Percentiles rank a stretch among this genome's conserved stretches.
phyloP scores from a whole-genome alignment of 2,329 filamentous ascomycete species.

The Thielaviopsis punctulata region DNA sequence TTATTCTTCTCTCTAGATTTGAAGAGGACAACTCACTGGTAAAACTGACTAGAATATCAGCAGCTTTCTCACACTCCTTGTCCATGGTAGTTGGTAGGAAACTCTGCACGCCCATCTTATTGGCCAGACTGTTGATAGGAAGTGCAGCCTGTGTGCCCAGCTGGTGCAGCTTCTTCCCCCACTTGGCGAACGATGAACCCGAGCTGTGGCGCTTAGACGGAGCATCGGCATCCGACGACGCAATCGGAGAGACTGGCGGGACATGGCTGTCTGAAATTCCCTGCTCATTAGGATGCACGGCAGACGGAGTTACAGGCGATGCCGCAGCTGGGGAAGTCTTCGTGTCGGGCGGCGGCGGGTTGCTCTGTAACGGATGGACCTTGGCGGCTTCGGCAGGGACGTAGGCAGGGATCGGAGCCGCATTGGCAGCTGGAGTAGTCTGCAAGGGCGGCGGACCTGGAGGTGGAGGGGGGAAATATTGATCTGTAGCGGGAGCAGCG shows the following conservation, averaged over 20 bases:
- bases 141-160: constrained; percentile 11
- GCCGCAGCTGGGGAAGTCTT: background rate
- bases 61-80: constrained; percentile 82
- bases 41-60: constrained; percentile 66
- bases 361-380: background rate
- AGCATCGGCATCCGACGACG: background rate
- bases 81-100: constrained; percentile 78
- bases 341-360: background rate
- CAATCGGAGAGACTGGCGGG: background rate
- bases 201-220: background rate
- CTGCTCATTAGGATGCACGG: background rate
- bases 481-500: constrained; percentile 2
- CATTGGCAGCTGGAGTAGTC: background rate
- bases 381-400: constrained; percentile 2
- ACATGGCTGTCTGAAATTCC: background rate
- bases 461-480: constrained; percentile 13
- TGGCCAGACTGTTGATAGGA: constrained; percentile 65
- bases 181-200: constrained; percentile 3
- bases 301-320: background rate
- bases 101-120: constrained; percentile 66
- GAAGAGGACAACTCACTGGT: constrained; percentile 44
- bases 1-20: background rate
- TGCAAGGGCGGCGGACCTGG: constrained; percentile 6
- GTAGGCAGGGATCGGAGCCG: constrained; percentile 2
- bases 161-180: constrained; percentile 12